phyloP scores from a whole-genome alignment of 2,329 filamentous ascomycete species.

The Colletotrichum chrysophilum region DNA sequence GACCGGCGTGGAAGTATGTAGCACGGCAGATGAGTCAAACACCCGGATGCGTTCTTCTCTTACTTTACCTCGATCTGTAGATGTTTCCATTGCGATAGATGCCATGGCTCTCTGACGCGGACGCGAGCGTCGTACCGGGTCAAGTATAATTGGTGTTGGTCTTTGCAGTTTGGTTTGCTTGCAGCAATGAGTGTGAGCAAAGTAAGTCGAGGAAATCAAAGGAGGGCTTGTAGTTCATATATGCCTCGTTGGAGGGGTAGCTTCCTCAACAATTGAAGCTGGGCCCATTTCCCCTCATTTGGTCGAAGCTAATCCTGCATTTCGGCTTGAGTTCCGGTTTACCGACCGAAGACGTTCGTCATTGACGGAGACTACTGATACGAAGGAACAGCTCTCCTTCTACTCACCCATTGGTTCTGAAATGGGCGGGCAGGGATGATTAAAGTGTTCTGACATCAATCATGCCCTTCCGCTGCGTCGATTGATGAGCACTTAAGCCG shows the following conservation, averaged over 20 bases:
- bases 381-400: not conserved
- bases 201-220: no score
- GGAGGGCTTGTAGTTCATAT: not conserved
- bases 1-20: not conserved
- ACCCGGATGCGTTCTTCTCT: slow-evolving; percentile 52
- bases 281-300: not conserved
- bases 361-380: not conserved
- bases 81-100: slow-evolving; percentile 37
- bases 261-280: not conserved
- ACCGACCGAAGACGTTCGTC: not conserved
- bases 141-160: not conserved
- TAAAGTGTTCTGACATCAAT: not conserved
- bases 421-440: not conserved
- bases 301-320: slow-evolving; percentile 12
- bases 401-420: not conserved
- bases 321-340: not conserved
- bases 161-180: not conserved
- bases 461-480: not conserved
- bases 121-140: slow-evolving; percentile 16
- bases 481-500: not conserved
- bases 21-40: slow-evolving; percentile 34
- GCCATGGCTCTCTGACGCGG: slow-evolving; percentile 26
- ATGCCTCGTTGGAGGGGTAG: not conserved
- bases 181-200: no score
- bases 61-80: slow-evolving; percentile 51